Evolutionary conservation across 2,329 filamentous ascomycete genomes (phyloP), one percentile per base, ranked within the genome.

Genomic region (Colletotrichum sp.): DNA sequence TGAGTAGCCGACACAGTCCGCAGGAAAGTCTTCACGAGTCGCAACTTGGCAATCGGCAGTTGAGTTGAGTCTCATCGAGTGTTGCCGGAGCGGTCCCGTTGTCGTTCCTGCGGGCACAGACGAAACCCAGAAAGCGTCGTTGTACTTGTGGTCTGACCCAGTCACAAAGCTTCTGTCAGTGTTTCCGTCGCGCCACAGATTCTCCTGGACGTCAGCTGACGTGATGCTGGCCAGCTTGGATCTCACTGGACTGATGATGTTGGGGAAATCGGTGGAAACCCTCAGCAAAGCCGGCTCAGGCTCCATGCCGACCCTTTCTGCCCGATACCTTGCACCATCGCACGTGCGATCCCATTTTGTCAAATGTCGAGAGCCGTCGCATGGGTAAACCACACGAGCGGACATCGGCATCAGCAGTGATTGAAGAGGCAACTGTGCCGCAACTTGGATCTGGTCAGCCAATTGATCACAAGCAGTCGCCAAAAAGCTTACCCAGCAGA

Each of bases 101-200:
- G 69, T 74, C 26, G 32, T 64, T 3, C 70, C 74, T 5, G 73
- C 63, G 7, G 76, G 70, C 15, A 77, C 52, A 7, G 76, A 65
- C 8, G 76, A 77, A 4, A 70, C 76, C 76, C 76, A 77, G 61
- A 76, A 77, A 6, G 74, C 39, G 13, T 71, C 69, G 36, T 76
- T 39, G 28, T 64, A 77, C 7, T 55, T 70, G n/a, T 73, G 74
- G 5, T 69, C 26, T 21, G 57, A 24, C 7, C 74, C 74, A 3
- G 65, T 69, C 32, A 59, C n/a, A 34, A 76, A 76, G 43, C 74
- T 75, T 7, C 65, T 64, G 18, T 72, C 57, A 15, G 43, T 77
- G 15, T 75, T 64, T n/a, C 59, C 52, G 28, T 39, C 59, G 26
- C 75, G 68, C 75, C 75, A 77, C 16, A 77, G 68, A 7, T 76